A percentile compares a stretch with the other conserved stretches of the same genome.
These are phyloP conservation scores for Fusarium dlaminii DNA, from an alignment of 2,329 filamentous ascomycete species.

Conservation along the genomic window DNA sequence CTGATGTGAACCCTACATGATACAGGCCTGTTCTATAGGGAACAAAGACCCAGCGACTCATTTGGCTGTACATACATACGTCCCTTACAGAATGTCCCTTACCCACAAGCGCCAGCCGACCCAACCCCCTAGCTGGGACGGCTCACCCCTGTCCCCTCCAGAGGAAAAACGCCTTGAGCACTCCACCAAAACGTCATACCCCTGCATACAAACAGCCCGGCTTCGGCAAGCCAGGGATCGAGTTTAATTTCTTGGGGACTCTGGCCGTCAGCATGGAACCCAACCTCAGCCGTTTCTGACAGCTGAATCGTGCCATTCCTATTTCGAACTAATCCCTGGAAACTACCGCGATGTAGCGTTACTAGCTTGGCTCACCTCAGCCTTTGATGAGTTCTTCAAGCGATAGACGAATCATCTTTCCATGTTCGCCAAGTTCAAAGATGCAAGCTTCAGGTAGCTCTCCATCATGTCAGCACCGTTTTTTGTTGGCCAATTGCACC, in stretches of 20 bases:
- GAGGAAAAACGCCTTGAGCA: slow-evolving; percentile 28
- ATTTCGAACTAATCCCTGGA: not conserved
- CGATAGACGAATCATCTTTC: slow-evolving; percentile 11
- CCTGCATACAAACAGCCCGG: slow-evolving; percentile 10
- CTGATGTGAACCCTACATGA: not conserved
- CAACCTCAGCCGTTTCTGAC: slow-evolving; percentile 19
- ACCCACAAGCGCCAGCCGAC: slow-evolving; percentile 9
- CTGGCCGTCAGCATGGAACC: slow-evolving; percentile 1
- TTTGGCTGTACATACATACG: not conserved
- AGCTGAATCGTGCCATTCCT: slow-evolving; percentile 1
- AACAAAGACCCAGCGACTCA: not conserved
- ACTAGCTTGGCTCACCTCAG: slow-evolving; percentile 22
- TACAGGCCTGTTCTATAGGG: not conserved
- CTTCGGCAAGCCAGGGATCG: slow-evolving; percentile 12
- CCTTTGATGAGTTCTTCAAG: not conserved
- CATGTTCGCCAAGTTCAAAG: not conserved
- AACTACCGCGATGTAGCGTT: not conserved
- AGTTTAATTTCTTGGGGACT: slow-evolving; percentile 19
- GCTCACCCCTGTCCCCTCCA: not conserved
- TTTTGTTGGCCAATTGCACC: slow-evolving; percentile 6
- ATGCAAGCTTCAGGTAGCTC: slow-evolving; percentile 14
- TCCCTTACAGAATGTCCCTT: not conserved
- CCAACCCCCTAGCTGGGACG: not conserved
- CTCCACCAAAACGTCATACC: slow-evolving; percentile 27
- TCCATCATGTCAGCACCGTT: slow-evolving; percentile 9